A percentile compares a stretch with the other conserved stretches of the same genome.
Evolutionary conservation across 345 rosid genomes (phyloP).

Genomic region (rapeseed (Brassica napus)): Da-Ae NC_063452.1:27221001-27221500

Average conservation of each 20-base stretch:
- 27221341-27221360: neutral
- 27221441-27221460: neutral
- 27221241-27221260: slow-evolving; percentile 16
- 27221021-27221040: neutral
- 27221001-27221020: slow-evolving; percentile 8
- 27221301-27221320: neutral
- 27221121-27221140: slow-evolving; percentile 22
- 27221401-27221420: neutral
- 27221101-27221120: slow-evolving; percentile 25
- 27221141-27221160: slow-evolving; percentile 31
- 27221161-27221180: slow-evolving; percentile 20
- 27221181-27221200: slow-evolving; percentile 18
- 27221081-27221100: slow-evolving; percentile 14
- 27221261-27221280: neutral
- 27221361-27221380: neutral
- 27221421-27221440: neutral
- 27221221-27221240: slow-evolving; percentile 13
- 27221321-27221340: neutral
- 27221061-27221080: slow-evolving; percentile 34
- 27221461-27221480: too few species aligned
- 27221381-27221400: neutral
- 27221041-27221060: slow-evolving; percentile 3
- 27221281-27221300: slow-evolving; percentile 7
- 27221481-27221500: too few species aligned
- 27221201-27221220: slow-evolving; percentile 9